phyloP scores from a whole-genome alignment of 331 rosid genomes.

The Erythrophleum ivorense region DNA sequence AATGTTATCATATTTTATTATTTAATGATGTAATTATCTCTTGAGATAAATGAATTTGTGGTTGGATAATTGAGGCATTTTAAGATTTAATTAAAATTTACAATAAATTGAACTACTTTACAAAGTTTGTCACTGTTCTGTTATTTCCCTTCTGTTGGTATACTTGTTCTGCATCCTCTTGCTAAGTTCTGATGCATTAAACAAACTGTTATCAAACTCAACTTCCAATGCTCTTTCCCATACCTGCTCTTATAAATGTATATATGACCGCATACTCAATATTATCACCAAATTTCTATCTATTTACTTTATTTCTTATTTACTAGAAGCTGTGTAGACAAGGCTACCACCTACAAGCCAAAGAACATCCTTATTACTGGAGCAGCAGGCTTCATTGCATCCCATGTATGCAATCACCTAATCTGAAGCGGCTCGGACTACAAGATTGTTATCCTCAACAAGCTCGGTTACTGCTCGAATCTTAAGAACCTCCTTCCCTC shows the following conservation, averaged over 20 bases:
- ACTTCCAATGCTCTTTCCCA: background rate
- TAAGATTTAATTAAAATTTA: no score
- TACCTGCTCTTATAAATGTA: background rate
- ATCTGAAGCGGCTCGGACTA: constrained; percentile 59
- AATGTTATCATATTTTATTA: no score
- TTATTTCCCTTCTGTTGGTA: no score
- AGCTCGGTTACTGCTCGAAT: constrained; percentile 81
- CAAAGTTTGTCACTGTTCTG: no score
- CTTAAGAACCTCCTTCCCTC: constrained; percentile 68
- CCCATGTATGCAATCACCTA: constrained; percentile 75
- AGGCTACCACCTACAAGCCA: constrained; percentile 57
- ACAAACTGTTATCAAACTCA: background rate
- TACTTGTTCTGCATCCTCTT: background rate
- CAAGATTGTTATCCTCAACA: constrained; percentile 74
- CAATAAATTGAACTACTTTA: no score
- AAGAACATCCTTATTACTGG: constrained; percentile 79
- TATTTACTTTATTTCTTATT: background rate
- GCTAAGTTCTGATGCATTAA: background rate
- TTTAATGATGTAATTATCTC: no score
- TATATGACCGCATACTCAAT: background rate
- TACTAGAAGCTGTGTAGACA: constrained; percentile 5
- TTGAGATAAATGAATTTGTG: no score
- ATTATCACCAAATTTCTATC: background rate
- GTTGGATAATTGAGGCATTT: no score
- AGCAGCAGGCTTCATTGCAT: constrained; percentile 87